These are phyloP conservation scores for Metschnikowia similis DNA, from an alignment of 805 yeast genomes.

Conservation along the genomic window DNA sequence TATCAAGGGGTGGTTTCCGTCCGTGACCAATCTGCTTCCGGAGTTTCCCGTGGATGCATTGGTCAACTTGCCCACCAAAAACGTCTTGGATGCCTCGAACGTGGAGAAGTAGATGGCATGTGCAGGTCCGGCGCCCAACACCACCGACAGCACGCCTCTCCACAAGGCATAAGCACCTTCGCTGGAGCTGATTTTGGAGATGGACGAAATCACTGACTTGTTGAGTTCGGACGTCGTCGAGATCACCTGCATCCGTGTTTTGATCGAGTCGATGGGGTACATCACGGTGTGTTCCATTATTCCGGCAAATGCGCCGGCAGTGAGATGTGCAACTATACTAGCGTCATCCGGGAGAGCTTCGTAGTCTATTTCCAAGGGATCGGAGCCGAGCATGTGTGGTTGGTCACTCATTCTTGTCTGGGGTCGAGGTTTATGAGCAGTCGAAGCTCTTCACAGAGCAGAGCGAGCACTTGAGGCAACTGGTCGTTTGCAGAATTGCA, in stretches of 20 bases:
- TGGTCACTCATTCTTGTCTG: conserved; percentile 15
- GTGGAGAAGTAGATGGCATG: conserved; percentile 97
- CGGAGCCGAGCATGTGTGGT: conserved; percentile 24
- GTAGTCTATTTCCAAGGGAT: conserved; percentile 67
- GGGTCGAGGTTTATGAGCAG: not conserved
- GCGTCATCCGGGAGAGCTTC: conserved; percentile 89
- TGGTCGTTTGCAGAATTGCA: not conserved
- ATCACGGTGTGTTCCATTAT: conserved; percentile 96
- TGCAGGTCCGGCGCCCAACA: conserved; percentile 98
- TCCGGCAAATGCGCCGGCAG: conserved; percentile 98
- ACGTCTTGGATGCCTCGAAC: conserved; percentile 74
- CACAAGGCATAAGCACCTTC: conserved; percentile 89
- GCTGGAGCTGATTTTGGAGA: conserved; percentile 70
- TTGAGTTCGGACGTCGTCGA: conserved; percentile 19
- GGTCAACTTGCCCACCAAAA: conserved; percentile 43
- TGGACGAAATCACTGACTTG: conserved; percentile 57
- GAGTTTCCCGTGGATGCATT: conserved; percentile 20
- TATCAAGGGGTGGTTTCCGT: conserved; percentile 71
- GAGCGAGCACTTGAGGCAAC: not conserved
- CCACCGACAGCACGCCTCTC: conserved; percentile 90
- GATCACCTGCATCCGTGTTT: conserved; percentile 87
- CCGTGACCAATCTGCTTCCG: conserved; percentile 48
- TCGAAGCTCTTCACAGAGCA: not conserved
- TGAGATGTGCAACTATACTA: conserved; percentile 71
- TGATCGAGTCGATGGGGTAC: conserved; percentile 95